Base-by-base conservation (phyloP, 2,329 filamentous ascomycete genomes). In the Harringtonia lauricola region DNA sequence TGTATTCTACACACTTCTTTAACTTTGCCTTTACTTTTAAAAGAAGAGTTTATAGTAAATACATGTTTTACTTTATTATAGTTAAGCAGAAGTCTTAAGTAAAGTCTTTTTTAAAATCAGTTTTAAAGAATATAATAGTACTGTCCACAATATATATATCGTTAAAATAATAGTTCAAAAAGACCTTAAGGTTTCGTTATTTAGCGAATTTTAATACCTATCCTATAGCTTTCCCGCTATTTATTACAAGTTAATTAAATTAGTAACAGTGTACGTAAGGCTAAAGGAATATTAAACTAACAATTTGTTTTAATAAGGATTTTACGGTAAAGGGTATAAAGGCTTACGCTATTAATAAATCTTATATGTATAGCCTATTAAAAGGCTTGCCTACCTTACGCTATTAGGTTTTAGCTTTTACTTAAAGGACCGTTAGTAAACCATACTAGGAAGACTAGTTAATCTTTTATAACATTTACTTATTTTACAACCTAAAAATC, bases 151-250 rank as follows among this genome's bases (percentile, higher is more conserved):
- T 43, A n/a, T 15, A 33, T 18, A 43, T 43, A 24, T 43, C 36
- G 36, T 43, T 13, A 10, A 43, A 12, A 39, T 43, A 43, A 39
- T 39, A 14, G 26, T 39, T 34, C 3, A 39, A 15, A 28, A 43
- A 19, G 29, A 43, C 42, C 19, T 39, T 43, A 8, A 18, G n/a
- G 18, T 43, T 43, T 15, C 29, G 19, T n/a, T 43, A 18, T 6
- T 28, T 19, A 28, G 28, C n/a, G 24, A 43, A 43, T 30, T 43
- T 43, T 15, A 43, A 39, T 6, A 43, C 42, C n/a, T 43, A 21
- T 17, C 18, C 28, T n/a, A 43, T 28, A 22, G n/a, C 21, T 13
- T 10, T n/a, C 5, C 28, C 28, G n/a, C 30, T 43, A 13, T 43
- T 18, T 43, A 39, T 33, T 42, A 29, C n/a, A n/a, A n/a, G n/a